Base-by-base conservation (phyloP, 2,329 filamentous ascomycete genomes). In the Aspergillus fijiensis region DNA sequence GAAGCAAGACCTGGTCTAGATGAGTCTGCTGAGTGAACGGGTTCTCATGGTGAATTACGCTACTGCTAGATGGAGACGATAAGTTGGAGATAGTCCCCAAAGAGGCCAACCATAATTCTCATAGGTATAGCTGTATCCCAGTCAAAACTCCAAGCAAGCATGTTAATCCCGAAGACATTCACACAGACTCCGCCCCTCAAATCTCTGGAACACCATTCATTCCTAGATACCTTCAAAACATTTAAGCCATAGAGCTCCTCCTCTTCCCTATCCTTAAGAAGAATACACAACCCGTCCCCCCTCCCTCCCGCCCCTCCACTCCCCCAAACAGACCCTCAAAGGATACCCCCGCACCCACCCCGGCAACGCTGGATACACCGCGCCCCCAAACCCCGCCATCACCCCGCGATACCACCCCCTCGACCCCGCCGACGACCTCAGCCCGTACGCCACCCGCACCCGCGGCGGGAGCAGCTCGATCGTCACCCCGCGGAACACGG, bases 381-480 rank as follows among this genome's bases (percentile, higher is more conserved):
- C 71, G 6, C 2, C 69, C 68, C 21, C 70, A 70, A 39, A 74
- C 66, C 5, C 68, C 69, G 39, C 33, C 72, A 76, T 74, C 35
- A 66, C 67, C 6, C 68, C 66, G 0, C 69, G 68, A 51, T 76
- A 76, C 50, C 72, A 55, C 2, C 65, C 61, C 6, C 71, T 62
- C 4, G 72, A 71, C 2, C 59, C 51, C 16, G 59, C 55, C 1
- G 70, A 71, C 3, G 69, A 74, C 21, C 69, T 66, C n/a, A 76
- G 60, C 14, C 71, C 73, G 51, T 74, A 76, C 3, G 67, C 71
- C 57, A 75, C 72, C 1, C 74, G 64, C 47, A 76, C 56, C 5
- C 63, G 63, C 7, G 71, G 73, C 5, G 74, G 73, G 1, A 76
- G 65, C 69, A 75, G 71, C 57, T 75, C 74, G 16, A 73, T 69